Base-by-base conservation (phyloP, 2,329 filamentous ascomycete genomes). In the Tolypocladium paradoxum region DNA sequence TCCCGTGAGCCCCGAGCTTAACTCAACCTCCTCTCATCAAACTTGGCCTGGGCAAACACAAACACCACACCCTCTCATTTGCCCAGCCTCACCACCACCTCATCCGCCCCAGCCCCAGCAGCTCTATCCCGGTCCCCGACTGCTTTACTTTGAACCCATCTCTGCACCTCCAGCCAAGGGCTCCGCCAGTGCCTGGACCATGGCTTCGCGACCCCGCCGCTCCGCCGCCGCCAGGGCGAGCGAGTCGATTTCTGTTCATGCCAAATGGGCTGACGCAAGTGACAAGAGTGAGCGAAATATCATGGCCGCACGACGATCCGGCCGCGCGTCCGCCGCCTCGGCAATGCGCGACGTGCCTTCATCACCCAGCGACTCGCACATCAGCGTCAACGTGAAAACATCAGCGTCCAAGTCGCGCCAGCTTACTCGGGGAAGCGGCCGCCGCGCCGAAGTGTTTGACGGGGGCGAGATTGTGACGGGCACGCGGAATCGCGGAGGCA, bases 291-390 rank as follows among this genome's bases (percentile, higher is more conserved):
- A 69, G 53, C 57, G 60, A 53, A 71, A 62, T 63, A 71, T 63
- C 64, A 79, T 80, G 76, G 76, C 77, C 49, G 73, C 76, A 53
- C 73, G 78, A 62, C 73, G 78, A 59, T 74, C 75, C 50, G 75
- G 75, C 60, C 72, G 76, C 63, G 69, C 65, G 59, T 71, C 67
- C 56, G 72, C 67, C 54, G 68, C 70, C 57, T 67, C 69, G 34
- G 65, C 70, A 40, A 70, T 72, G 47, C 72, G 74, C 62, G 74
- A 73, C 55, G 69, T 70, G 56, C 72, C 70, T 20, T 76, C 72
- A 16, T 78, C 74, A 27, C 71, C 74, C 52, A 73, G 73, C 57
- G 76, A 78, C 64, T 63, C 71, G 68, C 60, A 74, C 70, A 63
- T 66, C 48, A 67, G 61, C 53, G 58, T 80, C 45, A 79, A 74